Evolutionary conservation across 106 monocot species (phyloP), one percentile per base, ranked within the genome.

Genomic region (Triglochin maritima): DNA sequence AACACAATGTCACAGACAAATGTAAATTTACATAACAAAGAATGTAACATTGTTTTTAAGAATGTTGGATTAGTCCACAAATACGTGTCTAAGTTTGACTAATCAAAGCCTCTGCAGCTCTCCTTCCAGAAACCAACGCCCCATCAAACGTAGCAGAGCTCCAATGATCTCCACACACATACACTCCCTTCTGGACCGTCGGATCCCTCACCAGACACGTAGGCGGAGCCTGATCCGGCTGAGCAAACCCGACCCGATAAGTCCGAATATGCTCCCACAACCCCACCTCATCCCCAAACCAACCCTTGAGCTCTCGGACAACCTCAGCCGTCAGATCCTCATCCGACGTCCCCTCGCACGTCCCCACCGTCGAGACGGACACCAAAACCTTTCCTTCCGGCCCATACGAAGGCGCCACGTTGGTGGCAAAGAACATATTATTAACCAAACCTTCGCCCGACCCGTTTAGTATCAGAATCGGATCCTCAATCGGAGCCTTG

Each of bases 351-450:
- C 66, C 87, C 46, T 52, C 44, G n/a, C 64, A 62, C 29, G 41
- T 53, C 46, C 90, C 85, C 15, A 85, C 66, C 64, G 84, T 43
- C 44, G 90, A 86, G 29, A 90, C 95, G 4, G 95, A 95, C 49
- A 96, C 95, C 71, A 96, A 57, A 15, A 71, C 75, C 76, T 84
- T 88, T 57, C 82, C 85, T 42, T 63, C 46, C 17, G 95, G 94
- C 7, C 78, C 87, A 74, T 96, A 96, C 13, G 87, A 83, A 16
- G 87, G 87, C 2, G 90, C 83, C 51, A 96, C 87, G 58, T 86
- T 91, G 64, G 81, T 88, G 11, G 80, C 79, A 66, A 96, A 96
- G 73, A 77, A 96, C 95, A 96, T 91, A 74, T 96, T 96, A 86
- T 96, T 96, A 60, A 96, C 90, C 49, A 87, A 72, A 55, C 95